Conservation (phyloP, 2,329 filamentous ascomycete species). For the Apiospora kogelbergensis region DNA sequence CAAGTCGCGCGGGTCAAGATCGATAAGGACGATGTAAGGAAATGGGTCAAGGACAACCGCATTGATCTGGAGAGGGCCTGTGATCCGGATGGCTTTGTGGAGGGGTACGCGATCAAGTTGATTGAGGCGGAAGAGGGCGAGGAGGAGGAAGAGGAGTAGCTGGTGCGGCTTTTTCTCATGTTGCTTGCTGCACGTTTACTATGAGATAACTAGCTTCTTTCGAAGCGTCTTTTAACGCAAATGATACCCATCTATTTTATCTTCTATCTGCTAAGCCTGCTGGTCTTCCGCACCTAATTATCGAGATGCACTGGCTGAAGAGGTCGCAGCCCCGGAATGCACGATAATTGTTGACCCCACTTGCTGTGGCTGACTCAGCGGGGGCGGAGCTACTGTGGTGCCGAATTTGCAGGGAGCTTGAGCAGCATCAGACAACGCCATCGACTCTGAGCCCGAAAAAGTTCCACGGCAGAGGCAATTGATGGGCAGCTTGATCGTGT, state of each 20-base stretch:
- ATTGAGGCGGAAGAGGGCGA: constrained; percentile 27
- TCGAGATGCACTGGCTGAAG: too few relatives aligned
- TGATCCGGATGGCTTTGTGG: constrained; percentile 72
- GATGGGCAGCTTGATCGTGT: constrained; percentile 4
- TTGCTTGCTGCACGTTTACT: too few relatives aligned
- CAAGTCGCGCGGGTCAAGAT: constrained; percentile 48
- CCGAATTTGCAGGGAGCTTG: constrained; percentile 8
- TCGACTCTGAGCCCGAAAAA: constrained; percentile 4
- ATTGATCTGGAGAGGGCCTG: constrained; percentile 67
- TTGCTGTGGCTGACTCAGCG: background rate
- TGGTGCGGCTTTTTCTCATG: background rate
- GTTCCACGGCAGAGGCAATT: constrained; percentile 4
- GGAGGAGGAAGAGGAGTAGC: background rate
- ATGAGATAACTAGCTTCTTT: background rate
- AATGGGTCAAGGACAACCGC: constrained; percentile 64
- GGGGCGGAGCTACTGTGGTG: background rate
- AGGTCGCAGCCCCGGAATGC: too few relatives aligned
- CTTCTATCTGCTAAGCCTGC: background rate
- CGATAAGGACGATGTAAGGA: constrained; percentile 57
- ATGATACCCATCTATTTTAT: background rate
- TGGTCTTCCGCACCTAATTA: too few relatives aligned
- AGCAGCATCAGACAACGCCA: background rate
- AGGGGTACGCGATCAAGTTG: constrained; percentile 58
- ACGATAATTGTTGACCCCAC: background rate
- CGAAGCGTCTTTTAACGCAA: background rate